A percentile compares a stretch with the other conserved stretches of the same genome.
Evolutionary conservation across 345 rosid genomes (phyloP).

Genomic region (Gossypium herbaceum): DNA sequence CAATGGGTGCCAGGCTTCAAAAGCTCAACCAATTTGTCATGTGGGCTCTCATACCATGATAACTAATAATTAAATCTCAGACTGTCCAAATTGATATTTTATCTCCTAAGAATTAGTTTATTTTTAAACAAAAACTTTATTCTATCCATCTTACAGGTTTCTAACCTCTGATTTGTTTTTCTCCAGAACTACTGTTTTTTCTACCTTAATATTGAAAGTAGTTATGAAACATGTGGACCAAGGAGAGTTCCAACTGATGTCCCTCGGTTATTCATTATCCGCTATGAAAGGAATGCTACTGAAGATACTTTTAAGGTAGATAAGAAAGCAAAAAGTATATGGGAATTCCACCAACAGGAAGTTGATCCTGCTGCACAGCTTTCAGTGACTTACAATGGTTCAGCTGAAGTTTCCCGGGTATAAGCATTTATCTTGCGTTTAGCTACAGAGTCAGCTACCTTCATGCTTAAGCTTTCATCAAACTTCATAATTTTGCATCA

Average conservation of each 20-base stretch:
- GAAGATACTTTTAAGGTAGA: slow-evolving; percentile 37
- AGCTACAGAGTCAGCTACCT: background rate
- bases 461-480: background rate
- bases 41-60: background rate
- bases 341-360: slow-evolving; percentile 51
- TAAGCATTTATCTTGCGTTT: slow-evolving; percentile 1
- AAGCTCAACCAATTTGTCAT: background rate
- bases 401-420: slow-evolving; percentile 67
- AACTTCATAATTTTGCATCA: background rate
- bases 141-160: background rate
- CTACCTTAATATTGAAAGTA: slow-evolving; percentile 75
- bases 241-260: slow-evolving; percentile 66
- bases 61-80: background rate
- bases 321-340: slow-evolving; percentile 49
- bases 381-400: slow-evolving; percentile 78
- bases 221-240: slow-evolving; percentile 88
- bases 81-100: background rate
- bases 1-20: background rate
- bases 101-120: background rate
- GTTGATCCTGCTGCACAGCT: slow-evolving; percentile 87
- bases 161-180: slow-evolving; percentile 6
- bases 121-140: background rate
- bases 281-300: slow-evolving; percentile 72
- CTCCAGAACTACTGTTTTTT: slow-evolving; percentile 80
- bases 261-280: slow-evolving; percentile 71